Base-by-base conservation (phyloP, 2,329 filamentous ascomycete genomes). In the Tolypocladium tropicale region DNA sequence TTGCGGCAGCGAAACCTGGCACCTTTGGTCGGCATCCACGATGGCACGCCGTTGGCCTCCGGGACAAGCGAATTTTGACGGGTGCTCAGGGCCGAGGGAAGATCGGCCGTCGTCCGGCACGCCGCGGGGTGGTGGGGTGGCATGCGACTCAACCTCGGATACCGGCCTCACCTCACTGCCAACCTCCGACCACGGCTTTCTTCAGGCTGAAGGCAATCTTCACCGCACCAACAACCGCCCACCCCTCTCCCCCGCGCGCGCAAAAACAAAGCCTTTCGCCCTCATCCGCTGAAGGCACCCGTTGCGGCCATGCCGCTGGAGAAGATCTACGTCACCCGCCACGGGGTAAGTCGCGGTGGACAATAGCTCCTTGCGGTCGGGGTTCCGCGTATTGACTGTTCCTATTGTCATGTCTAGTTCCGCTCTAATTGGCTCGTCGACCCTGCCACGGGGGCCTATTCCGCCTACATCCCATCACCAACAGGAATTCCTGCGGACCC, bases 391-490 rank as follows among this genome's bases (percentile, higher is more conserved):
- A 53, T 56, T 56, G 51, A 56, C 51, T 12, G 9, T 14, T 61
- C 50, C 54, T 60, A 57, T 57, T 58, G 39, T 58, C 55, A 58
- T 56, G 43, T 56, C 49, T 70, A 95, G 92, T 96, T 95, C 72
- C 90, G 94, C 60, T 86, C 89, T 61, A 91, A 88, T 69, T 97
- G 92, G 90, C 83, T 83, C 48, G 89, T 97, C 58, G 86, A 97
- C 72, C 83, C 85, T 50, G 75, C 79, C 59, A 93, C 89, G 39
- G 93, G 94, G 54, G 79, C 79, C 63, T 97, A 97, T 76, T 81
- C 80, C 55, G 77, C 88, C 28, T 78, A 78, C 57, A 83, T 94
- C 61, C 83, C 80, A 46, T 90, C 89, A 39, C 93, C 94, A 1
- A 97, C 94, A 6, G 89, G 89, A 54, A 91, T 96, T 60, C 80